These are phyloP conservation scores for Epichloe coenophiala DNA, from an alignment of 2,329 filamentous ascomycete genomes.

Conservation along the genomic window DNA sequence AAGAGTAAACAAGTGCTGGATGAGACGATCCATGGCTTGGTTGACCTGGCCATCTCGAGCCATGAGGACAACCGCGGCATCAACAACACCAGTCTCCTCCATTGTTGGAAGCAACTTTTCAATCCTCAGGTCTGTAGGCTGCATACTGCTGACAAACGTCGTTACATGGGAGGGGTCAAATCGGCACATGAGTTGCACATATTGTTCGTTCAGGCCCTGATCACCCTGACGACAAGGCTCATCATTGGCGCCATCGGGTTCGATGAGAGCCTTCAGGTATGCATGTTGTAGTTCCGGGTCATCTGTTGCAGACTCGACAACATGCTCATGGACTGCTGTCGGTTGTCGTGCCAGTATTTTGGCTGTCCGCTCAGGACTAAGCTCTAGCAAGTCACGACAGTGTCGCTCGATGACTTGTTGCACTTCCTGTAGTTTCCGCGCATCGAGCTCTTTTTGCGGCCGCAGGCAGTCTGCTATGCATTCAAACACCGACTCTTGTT, in stretches of 20 bases:
- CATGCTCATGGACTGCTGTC: constrained; percentile 49
- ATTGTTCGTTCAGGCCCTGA: constrained; percentile 60
- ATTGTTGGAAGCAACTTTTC: constrained; percentile 74
- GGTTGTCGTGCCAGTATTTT: constrained; percentile 48
- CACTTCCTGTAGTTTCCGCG: constrained; percentile 61
- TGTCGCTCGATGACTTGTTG: constrained; percentile 52
- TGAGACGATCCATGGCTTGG: constrained; percentile 72
- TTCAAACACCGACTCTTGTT: constrained; percentile 62
- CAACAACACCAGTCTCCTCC: constrained; percentile 79
- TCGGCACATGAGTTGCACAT: constrained; percentile 81
- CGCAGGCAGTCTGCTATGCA: constrained; percentile 66
- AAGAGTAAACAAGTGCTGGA: constrained; percentile 67
- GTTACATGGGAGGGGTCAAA: constrained; percentile 75
- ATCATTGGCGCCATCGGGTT: constrained; percentile 32
- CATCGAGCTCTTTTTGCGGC: constrained; percentile 45
- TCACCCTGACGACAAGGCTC: constrained; percentile 25
- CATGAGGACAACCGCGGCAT: constrained; percentile 85
- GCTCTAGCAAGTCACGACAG: constrained; percentile 49
- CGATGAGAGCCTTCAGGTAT: constrained; percentile 67
- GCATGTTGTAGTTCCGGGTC: constrained; percentile 54
- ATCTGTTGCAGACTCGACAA: constrained; percentile 49
- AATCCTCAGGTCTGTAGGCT: constrained; percentile 64
- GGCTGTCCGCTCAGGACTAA: constrained; percentile 54
- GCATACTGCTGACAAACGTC: constrained; percentile 65
- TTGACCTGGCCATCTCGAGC: constrained; percentile 74